A percentile compares a stretch with the other conserved stretches of the same genome.
Conservation (phyloP, 768 basidiomycete genomes). For the Tricholomella constricta region DNA sequence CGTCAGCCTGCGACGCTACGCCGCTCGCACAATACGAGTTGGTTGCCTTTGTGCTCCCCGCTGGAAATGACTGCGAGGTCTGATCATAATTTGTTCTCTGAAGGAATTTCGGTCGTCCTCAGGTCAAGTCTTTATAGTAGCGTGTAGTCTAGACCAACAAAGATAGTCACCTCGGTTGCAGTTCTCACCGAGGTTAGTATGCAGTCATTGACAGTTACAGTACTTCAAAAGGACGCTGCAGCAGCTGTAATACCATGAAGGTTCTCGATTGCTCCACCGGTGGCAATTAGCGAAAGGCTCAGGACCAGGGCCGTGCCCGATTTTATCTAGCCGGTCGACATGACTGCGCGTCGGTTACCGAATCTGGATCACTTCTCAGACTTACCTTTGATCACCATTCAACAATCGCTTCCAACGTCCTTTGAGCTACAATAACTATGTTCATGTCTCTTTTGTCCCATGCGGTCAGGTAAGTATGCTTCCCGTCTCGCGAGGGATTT, state of each 20-base stretch:
- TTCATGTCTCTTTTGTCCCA: conserved; percentile 1
- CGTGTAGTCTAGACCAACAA: no score
- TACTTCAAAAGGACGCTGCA: no score
- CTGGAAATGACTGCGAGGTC: no score
- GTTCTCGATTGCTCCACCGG: not conserved
- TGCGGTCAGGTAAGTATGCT: not conserved
- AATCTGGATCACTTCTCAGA: not conserved
- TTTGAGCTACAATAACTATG: not conserved
- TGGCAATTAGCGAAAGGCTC: not conserved
- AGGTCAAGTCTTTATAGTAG: no score
- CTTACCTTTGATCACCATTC: not conserved
- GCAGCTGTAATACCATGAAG: no score
- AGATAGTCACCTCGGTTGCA: no score
- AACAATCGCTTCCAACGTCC: conserved; percentile 13
- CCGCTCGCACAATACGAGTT: no score
- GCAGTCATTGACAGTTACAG: no score
- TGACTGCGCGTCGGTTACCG: not conserved
- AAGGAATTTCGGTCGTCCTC: no score
- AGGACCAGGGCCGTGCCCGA: not conserved
- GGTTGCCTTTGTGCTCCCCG: no score
- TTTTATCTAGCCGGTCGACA: not conserved
- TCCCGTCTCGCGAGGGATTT: not conserved
- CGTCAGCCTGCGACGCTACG: not conserved
- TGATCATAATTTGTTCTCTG: no score
- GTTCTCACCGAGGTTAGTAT: no score